Evolutionary conservation across 495 filamentous ascomycete genomes (phyloP).

Genomic region (Aspergillus heteromorphus): DNA sequence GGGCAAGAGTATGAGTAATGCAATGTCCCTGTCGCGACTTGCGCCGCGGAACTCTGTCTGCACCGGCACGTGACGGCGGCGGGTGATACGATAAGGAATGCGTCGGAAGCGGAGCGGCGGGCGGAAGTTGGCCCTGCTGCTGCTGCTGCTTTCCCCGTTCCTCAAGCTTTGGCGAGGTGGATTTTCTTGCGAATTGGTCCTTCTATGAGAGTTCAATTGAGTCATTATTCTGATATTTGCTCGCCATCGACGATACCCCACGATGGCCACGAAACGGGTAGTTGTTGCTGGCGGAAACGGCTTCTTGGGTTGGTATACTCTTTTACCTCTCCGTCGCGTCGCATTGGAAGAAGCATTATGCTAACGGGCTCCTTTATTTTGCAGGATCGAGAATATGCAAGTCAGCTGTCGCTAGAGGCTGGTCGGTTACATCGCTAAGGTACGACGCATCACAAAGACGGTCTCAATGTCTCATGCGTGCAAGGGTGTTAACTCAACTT

Average conservation of each 20-base stretch:
- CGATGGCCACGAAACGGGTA: constrained; percentile 58
- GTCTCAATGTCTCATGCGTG: neutral
- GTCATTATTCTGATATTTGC: neutral
- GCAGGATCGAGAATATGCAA: constrained; percentile 84
- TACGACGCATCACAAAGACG: constrained; percentile 23
- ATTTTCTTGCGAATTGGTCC: too few species aligned
- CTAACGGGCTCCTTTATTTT: constrained; percentile 3
- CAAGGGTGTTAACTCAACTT: constrained; percentile 6
- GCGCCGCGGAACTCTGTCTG: neutral
- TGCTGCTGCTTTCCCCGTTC: neutral
- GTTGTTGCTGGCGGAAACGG: constrained; percentile 92
- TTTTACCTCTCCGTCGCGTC: neutral
- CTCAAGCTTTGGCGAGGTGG: neutral
- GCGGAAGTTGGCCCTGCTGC: too few species aligned
- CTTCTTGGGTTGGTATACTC: constrained; percentile 61
- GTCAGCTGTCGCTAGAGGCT: constrained; percentile 72
- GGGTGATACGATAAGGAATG: constrained; percentile 14
- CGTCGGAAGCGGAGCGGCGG: constrained; percentile 4
- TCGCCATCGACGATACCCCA: neutral
- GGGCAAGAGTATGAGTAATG: neutral
- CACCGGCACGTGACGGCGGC: constrained; percentile 5
- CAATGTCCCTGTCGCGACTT: neutral
- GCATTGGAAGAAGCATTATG: neutral
- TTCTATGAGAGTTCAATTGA: too few species aligned
- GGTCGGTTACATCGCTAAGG: constrained; percentile 88